Evolutionary conservation across 176 grass and related monocot genomes (phyloP), one percentile per base, ranked within the genome.

Genomic region (Juncus effusus): DNA sequence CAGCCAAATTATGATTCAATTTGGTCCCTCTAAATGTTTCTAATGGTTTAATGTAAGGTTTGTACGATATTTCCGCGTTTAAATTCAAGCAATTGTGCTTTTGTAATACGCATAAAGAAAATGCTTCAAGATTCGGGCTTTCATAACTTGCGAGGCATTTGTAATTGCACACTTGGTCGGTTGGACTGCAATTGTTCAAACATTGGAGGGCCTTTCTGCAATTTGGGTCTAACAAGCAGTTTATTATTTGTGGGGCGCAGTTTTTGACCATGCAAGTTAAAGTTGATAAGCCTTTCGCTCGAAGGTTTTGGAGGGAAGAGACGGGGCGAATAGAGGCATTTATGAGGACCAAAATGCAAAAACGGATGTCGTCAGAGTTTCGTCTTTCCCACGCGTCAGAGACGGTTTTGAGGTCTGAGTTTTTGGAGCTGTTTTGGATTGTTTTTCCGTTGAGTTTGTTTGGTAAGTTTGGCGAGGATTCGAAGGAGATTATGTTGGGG

Each of bases 311-410:
- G 6, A 97, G 82, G 62, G 86, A 50, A 52, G 62, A 52, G 74
- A 97, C 77, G 38, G 93, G 93, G 41, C 72, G 85, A 40, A 97
- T 86, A 76, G 91, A 86, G 1, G 88, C 81, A 69, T 92, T 97
- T 74, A 89, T 65, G 11, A 89, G 78, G 44, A 97, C 78, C 51
- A 97, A 83, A 37, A 97, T 79, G 72, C 85, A 97, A 73, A 89
- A 89, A 16, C 88, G 90, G 73, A 97, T 97, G 70, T 92, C 93
- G 72, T 97, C 93, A 61, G 93, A 86, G 80, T 97, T 89, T 63
- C 89, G 83, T 69, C 93, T 89, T 79, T 89, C 88, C 93, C 88
- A 97, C 15, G 93, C 88, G 70, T 84, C 84, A 51, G 80, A 85
- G 67, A 89, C 70, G 42, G 85, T 86, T 70, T 89, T 83, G 62